Conservation (phyloP, 257 asterid species). For the Plectranthus barbatus region DNA sequence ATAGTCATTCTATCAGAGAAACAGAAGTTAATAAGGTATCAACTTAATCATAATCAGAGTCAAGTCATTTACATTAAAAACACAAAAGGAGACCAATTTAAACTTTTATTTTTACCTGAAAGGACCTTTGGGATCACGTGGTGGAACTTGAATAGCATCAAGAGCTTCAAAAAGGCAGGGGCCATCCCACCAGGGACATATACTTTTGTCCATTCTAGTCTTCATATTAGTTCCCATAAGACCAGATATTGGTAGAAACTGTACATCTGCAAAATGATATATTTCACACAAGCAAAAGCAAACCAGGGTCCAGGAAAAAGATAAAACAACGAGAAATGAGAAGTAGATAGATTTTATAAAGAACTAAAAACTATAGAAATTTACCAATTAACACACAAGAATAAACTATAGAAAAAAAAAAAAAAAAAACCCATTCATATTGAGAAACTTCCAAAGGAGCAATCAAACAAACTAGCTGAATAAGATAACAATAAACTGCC, state of each 20-base stretch:
- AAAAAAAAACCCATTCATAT: background rate
- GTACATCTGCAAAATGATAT: constrained; percentile 52
- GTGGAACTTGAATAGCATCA: constrained; percentile 68
- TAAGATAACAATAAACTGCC: too few species aligned
- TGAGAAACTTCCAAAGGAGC: background rate
- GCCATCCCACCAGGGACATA: constrained; percentile 87
- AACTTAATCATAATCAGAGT: background rate
- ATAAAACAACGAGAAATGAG: background rate
- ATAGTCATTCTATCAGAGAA: constrained; percentile 59
- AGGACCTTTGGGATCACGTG: constrained; percentile 87
- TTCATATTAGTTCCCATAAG: constrained; percentile 78
- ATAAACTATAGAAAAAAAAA: background rate
- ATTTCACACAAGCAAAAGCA: background rate
- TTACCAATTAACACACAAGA: background rate
- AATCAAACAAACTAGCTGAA: too few species aligned
- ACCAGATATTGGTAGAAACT: constrained; percentile 89
- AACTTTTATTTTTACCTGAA: constrained; percentile 44
- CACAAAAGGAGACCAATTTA: background rate
- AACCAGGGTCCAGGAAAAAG: background rate
- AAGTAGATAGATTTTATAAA: background rate
- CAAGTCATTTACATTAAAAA: background rate
- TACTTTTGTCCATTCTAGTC: constrained; percentile 42
- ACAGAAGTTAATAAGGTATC: background rate
- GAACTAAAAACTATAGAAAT: background rate
- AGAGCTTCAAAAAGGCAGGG: constrained; percentile 90